Evolutionary conservation across 2,329 filamentous ascomycete species (phyloP).

Genomic region (Colletotrichum theobromicola): DNA sequence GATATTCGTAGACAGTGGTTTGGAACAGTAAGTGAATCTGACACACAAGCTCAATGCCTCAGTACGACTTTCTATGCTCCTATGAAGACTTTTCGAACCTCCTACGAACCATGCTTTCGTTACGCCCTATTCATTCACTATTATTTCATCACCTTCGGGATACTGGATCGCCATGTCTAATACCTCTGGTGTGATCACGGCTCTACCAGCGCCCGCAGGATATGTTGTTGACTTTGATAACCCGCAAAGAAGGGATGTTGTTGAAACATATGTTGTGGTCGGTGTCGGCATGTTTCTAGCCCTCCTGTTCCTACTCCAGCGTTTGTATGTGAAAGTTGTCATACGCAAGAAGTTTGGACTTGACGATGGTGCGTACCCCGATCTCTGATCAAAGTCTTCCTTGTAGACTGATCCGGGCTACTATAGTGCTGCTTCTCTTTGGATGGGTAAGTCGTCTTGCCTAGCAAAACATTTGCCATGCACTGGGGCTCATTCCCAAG

Average conservation of each 20-base stretch:
- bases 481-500: no score
- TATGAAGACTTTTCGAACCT: neutral
- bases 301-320: slow-evolving; percentile 27
- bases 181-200: slow-evolving; percentile 5
- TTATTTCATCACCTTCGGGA: neutral
- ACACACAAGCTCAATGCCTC: neutral
- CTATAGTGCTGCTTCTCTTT: neutral
- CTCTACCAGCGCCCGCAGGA: slow-evolving; percentile 28
- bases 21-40: neutral
- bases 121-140: neutral
- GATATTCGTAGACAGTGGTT: neutral
- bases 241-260: slow-evolving; percentile 25
- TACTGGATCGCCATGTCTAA: neutral
- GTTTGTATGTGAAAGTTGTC: slow-evolving; percentile 30
- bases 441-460: neutral
- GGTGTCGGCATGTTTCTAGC: slow-evolving; percentile 26
- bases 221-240: slow-evolving; percentile 33
- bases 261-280: slow-evolving; percentile 25
- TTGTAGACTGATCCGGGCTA: neutral
- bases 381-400: no score
- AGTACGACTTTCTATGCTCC: neutral
- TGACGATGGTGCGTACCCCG: slow-evolving; percentile 27
- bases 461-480: neutral
- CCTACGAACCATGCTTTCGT: neutral
- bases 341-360: slow-evolving; percentile 27